Percentiles rank a stretch among this genome's conserved stretches.
These are phyloP conservation scores for Rubus parviflorus DNA, from an alignment of 306 rosid genomes.

Conservation along the genomic window DNA sequence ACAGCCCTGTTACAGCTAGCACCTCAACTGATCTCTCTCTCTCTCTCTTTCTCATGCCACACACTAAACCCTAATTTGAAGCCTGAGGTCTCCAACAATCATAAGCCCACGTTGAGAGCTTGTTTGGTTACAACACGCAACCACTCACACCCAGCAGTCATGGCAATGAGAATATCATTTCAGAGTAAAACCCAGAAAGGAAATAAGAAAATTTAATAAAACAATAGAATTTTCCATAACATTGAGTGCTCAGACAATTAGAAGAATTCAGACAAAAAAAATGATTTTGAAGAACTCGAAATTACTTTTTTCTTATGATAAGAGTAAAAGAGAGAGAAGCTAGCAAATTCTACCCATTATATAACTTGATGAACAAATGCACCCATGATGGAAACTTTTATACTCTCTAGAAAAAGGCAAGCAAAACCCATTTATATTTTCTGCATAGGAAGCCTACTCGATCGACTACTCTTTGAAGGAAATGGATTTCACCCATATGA, in stretches of 20 bases:
- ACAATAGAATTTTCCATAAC: background rate
- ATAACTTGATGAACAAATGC: background rate
- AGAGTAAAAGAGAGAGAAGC: background rate
- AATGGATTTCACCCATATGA: background rate
- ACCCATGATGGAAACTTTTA: background rate
- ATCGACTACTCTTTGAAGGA: background rate
- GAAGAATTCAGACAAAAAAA: background rate
- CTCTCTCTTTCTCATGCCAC: slow-evolving; percentile 41
- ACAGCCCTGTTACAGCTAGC: slow-evolving; percentile 96
- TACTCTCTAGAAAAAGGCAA: background rate
- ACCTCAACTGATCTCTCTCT: slow-evolving; percentile 18
- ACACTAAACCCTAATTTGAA: slow-evolving; percentile 51
- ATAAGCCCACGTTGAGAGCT: slow-evolving; percentile 36
- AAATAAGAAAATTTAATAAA: background rate
- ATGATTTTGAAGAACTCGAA: background rate
- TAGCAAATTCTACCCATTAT: background rate
- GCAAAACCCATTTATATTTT: background rate
- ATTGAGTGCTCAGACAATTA: background rate
- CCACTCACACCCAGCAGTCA: slow-evolving; percentile 14
- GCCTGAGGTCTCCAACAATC: slow-evolving; percentile 46
- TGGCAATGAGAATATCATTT: background rate
- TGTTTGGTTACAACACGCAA: slow-evolving; percentile 24
- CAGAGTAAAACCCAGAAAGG: background rate
- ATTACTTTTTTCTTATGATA: background rate
- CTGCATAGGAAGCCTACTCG: background rate